Conservation (phyloP, 495 filamentous ascomycete species). For the Amorphotheca resinae region DNA sequence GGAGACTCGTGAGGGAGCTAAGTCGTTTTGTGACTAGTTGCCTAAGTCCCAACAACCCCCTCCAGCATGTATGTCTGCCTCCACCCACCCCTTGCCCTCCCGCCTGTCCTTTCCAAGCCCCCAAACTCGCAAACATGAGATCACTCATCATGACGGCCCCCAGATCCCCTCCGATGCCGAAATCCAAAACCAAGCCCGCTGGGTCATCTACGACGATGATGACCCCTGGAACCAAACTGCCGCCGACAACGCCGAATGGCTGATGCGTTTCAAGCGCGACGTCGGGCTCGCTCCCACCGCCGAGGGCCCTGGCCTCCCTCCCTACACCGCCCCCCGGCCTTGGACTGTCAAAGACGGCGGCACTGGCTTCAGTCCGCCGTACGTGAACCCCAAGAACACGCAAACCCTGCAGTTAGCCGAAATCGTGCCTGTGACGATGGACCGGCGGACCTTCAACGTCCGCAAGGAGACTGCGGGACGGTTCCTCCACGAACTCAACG, state of each 20-base stretch:
- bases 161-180: conserved; percentile 36
- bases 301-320: conserved; percentile 31
- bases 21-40: conserved; percentile 32
- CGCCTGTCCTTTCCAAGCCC: no score
- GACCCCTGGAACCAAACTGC: conserved; percentile 67
- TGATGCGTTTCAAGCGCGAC: conserved; percentile 55
- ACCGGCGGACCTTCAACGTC: conserved; percentile 25
- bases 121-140: no score
- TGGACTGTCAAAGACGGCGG: conserved; percentile 32
- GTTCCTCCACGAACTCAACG: conserved; percentile 24
- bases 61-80: conserved; percentile 29
- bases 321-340: conserved; percentile 23
- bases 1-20: conserved; percentile 34
- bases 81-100: no score
- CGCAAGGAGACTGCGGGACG: conserved; percentile 27
- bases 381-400: conserved; percentile 10
- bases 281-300: conserved; percentile 38
- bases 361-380: conserved; percentile 36
- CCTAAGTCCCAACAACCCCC: conserved; percentile 40
- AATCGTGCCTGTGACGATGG: conserved; percentile 22
- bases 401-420: conserved; percentile 23
- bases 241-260: conserved; percentile 61
- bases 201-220: conserved; percentile 45
- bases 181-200: conserved; percentile 42
- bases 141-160: no score